These are phyloP conservation scores for Hypoxylon fragiforme DNA, from an alignment of 495 filamentous ascomycete genomes.

Conservation along the genomic window DNA sequence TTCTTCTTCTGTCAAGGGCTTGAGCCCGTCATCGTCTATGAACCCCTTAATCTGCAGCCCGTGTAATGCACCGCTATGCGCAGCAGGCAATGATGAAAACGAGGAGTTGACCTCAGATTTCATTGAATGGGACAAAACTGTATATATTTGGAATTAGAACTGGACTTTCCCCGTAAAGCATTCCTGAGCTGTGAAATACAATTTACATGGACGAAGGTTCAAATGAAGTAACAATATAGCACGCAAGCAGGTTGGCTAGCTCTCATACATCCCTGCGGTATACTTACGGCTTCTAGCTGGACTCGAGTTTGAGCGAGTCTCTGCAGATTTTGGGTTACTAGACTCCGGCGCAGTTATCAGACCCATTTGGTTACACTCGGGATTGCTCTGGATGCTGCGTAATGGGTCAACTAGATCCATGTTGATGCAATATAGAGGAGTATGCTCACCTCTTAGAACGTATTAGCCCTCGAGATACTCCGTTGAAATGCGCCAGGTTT, in stretches of 20 bases:
- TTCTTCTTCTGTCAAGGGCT: slow-evolving; percentile 52
- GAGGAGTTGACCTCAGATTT: slow-evolving; percentile 20
- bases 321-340: neutral
- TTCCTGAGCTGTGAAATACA: no score
- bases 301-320: slow-evolving; percentile 15
- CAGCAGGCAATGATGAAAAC: slow-evolving; percentile 23
- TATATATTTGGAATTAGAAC: neutral
- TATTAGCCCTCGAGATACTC: neutral
- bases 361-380: neutral
- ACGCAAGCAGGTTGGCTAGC: no score
- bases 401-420: neutral
- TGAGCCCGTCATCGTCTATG: slow-evolving; percentile 49
- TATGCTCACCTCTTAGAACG: slow-evolving; percentile 7
- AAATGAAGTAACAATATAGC: no score
- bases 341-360: neutral
- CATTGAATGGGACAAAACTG: slow-evolving; percentile 14
- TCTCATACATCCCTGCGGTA: neutral
- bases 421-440: neutral
- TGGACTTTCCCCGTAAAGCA: no score
- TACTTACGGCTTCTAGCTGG: slow-evolving; percentile 13
- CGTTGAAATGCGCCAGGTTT: neutral
- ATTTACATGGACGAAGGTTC: no score
- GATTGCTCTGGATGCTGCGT: slow-evolving; percentile 12
- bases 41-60: slow-evolving; percentile 37
- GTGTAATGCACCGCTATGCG: slow-evolving; percentile 40